Evolutionary conservation across 2,329 filamentous ascomycete species (phyloP), one percentile per base, ranked within the genome.

Genomic region (Stromatinia cepivora): DNA sequence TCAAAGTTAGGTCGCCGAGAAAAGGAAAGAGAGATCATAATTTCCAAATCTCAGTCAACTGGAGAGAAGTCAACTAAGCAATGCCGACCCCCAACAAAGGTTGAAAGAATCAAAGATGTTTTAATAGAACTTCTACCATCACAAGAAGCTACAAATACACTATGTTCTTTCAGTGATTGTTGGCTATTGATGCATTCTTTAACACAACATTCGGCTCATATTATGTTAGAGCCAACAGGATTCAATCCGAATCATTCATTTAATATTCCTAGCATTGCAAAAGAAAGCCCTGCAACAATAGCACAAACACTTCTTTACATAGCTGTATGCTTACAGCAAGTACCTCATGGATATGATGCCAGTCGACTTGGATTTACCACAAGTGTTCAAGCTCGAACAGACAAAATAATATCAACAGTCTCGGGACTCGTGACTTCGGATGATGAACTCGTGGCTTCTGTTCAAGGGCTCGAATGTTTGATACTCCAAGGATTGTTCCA

Each of bases 381-480:
- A n/a, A 70, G 73, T 5, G 54, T 72, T 28, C 70, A 75, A 53
- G 66, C 70, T 6, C 73, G 76, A 48, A 72, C 77, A 61, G 75
- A 78, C 9, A 74, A 73, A 42, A 76, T 73, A 50, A 67, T 77
- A 28, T 66, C 71, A 9, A 74, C 73, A 17, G 71, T 78, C 34
- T 70, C 74, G 66, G 71, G 73, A 6, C 71, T 77, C 71, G 80
- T 87, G 1, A 83, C 82, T 0, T 79, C 78, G 20, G 81, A 85
- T 36, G 82, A 86, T 64, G 81, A 82, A 3, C 74, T 87, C 0
- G 73, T 83, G 0, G 77, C 76, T 34, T 84, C 81, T 4, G 74
- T 84, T 1, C 85, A 88, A 74, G 85, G 83, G 0, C 74, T 86
- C 8, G 82, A 86, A 70, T 83, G 83, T 64, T 77, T 87, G n/a